Evolutionary conservation across 352 stramenopile species (phyloP).

Genomic region (Pythium chondricola): DNA sequence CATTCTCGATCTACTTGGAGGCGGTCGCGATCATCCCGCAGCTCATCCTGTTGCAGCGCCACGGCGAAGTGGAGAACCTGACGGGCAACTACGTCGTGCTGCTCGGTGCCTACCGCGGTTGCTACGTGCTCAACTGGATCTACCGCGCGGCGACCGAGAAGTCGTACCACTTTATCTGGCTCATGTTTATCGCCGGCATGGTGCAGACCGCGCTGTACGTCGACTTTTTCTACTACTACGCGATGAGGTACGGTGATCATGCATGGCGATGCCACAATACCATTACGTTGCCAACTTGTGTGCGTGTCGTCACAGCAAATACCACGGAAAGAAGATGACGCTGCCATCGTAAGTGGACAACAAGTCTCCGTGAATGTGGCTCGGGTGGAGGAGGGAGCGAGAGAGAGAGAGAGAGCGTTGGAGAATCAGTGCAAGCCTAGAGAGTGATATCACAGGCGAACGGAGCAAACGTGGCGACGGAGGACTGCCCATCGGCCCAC

Average conservation of each 20-base stretch:
- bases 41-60: slow-evolving; percentile 98
- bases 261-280: background rate
- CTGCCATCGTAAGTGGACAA: slow-evolving; percentile 54
- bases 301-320: slow-evolving; percentile 53
- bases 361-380: background rate
- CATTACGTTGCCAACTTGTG: no score
- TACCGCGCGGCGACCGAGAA: slow-evolving; percentile 95
- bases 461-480: no score
- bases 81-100: slow-evolving; percentile 99
- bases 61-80: slow-evolving; percentile 98
- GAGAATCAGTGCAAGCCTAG: background rate
- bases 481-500: no score
- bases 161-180: slow-evolving; percentile 97
- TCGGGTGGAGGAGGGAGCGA: background rate
- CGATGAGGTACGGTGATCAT: slow-evolving; percentile 64
- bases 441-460: no score
- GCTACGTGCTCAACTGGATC: slow-evolving; percentile 99
- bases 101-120: slow-evolving; percentile 95
- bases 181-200: slow-evolving; percentile 98
- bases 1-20: slow-evolving; percentile 99
- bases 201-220: slow-evolving; percentile 99
- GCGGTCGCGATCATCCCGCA: slow-evolving; percentile 98
- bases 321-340: slow-evolving; percentile 89
- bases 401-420: background rate
- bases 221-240: slow-evolving; percentile 99